These are phyloP conservation scores for Beauveria australis DNA, from an alignment of 2,329 filamentous ascomycete genomes.

Conservation along the genomic window DNA sequence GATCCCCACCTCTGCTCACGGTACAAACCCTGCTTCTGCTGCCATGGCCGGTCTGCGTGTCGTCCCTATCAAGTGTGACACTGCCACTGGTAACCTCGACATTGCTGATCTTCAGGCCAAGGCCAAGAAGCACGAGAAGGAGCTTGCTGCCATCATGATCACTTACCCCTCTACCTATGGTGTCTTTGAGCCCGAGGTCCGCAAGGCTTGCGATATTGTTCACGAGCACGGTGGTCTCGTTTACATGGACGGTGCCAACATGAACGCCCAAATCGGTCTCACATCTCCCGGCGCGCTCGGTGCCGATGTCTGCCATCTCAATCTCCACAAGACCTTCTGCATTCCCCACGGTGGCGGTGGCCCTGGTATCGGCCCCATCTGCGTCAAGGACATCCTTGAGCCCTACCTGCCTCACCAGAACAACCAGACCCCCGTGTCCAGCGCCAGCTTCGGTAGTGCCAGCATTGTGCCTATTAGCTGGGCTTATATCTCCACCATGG, in stretches of 20 bases:
- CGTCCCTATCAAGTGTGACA: slow-evolving; percentile 84
- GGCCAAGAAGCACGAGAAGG: slow-evolving; percentile 77
- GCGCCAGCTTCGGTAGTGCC: slow-evolving; percentile 78
- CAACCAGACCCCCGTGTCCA: slow-evolving; percentile 48
- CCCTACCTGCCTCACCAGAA: slow-evolving; percentile 60
- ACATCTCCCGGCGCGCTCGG: slow-evolving; percentile 93
- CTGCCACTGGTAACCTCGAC: slow-evolving; percentile 80
- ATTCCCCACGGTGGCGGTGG: slow-evolving; percentile 94
- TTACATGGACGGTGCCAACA: slow-evolving; percentile 98
- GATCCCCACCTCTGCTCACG: slow-evolving; percentile 91
- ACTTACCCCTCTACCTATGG: slow-evolving; percentile 94
- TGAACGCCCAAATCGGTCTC: slow-evolving; percentile 95
- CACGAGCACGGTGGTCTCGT: slow-evolving; percentile 86
- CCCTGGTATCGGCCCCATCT: slow-evolving; percentile 88
- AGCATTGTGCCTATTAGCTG: slow-evolving; percentile 91
- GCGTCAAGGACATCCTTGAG: slow-evolving; percentile 73
- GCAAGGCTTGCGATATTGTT: slow-evolving; percentile 75
- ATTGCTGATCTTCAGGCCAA: slow-evolving; percentile 78
- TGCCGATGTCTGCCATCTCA: slow-evolving; percentile 93
- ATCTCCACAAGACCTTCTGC: slow-evolving; percentile 98
- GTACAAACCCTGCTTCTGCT: slow-evolving; percentile 90
- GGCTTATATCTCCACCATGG: slow-evolving; percentile 95
- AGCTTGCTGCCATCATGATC: slow-evolving; percentile 90
- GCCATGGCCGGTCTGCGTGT: slow-evolving; percentile 96
- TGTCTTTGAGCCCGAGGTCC: slow-evolving; percentile 86